Evolutionary conservation across 352 stramenopile genomes (phyloP), one percentile per base, ranked within the genome.

Genomic region (Phytopythium mirpurense): DNA sequence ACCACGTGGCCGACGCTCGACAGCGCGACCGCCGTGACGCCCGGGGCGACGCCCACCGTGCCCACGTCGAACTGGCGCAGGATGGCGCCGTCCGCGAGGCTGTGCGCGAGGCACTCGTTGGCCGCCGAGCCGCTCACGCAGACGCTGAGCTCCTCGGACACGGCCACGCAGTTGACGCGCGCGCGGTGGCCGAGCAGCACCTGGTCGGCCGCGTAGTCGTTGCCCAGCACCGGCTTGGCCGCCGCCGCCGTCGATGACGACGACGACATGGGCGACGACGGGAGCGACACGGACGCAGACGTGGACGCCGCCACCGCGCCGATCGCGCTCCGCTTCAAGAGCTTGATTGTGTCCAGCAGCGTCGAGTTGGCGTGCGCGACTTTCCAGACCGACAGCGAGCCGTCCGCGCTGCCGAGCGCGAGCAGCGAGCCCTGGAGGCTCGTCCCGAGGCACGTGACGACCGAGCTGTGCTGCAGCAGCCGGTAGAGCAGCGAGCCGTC

Each of bases 301-400:
- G 31, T 19, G 3, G 41, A 47, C 23, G 29, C 46, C 2, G 46
- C 12, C 31, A 38, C 46, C 1, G 29, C 46, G 0, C 46, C 46
- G 12, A 37, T 37, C 31, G 63, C 19, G 55, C 18, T 47, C 2
- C 72, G 71, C 50, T 79, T 67, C 38, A 93, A 93, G 47, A 90
- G 69, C 52, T 89, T 92, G 47, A 95, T 67, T 24, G 82, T 82
- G 38, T 88, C 71, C 31, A 95, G 56, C 19, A 91, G 60, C 41
- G 75, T 89, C 43, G 72, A 84, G 24, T 71, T 88, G 38, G 74
- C 75, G 35, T 65, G 69, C 23, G 74, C 72, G 31, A 92, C 65
- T 59, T 86, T 88, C 83, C 84, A 95, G 15, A 93, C 64, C 9
- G 78, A 92, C 36, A 95, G 74, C 11, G 80, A 92, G 23, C 80